Evolutionary conservation across 2,329 filamentous ascomycete genomes (phyloP), one percentile per base, ranked within the genome.

Genomic region (Apiospora rasikravindrae): DNA sequence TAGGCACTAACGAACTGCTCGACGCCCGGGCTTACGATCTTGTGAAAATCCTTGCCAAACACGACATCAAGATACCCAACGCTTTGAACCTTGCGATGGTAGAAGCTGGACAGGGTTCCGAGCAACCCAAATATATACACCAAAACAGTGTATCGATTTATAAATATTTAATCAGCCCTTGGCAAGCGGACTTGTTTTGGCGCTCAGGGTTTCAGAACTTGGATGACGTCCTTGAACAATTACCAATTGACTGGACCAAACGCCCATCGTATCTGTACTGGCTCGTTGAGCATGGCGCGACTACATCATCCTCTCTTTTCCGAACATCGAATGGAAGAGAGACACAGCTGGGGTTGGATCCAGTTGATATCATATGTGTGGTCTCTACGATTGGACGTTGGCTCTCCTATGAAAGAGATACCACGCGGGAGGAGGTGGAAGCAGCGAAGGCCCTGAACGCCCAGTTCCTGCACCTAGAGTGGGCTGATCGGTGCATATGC

Each of bases 241-340:
- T 3, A 7, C 2, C 13, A 3, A 14, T 13, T n/a, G 7, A 26
- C 8, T 1, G 2, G 5, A 1, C 7, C 4, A 4, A 16, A n/a
- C 45, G 19, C 19, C 45, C n/a, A 22, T 19, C 45, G 7, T 49
- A 49, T n/a, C 4, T 8, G 5, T n/a, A 6, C n/a, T 49, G 45
- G 45, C 45, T 49, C 2, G 5, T 49, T n/a, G 45, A 49, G 16
- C 45, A 49, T n/a, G 45, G 45, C 4, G 45, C 45, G n/a, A 10
- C 22, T 24, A 1, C 47, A 51, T 26, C 11, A 22, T 37, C 1
- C 2, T 7, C 33, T 37, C 5, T 37, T 2, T 6, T 37, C 5
- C 5, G 1, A 37, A 37, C 33, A 3, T 37, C 33, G 33, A 7
- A 6, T 37, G 5, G 5, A 1, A 37, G 33, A 37, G 5, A 37